A percentile compares a stretch with the other conserved stretches of the same genome.
Evolutionary conservation across 1,139 yeast species (phyloP).

Genomic region (Protomyces inouyei): DNA sequence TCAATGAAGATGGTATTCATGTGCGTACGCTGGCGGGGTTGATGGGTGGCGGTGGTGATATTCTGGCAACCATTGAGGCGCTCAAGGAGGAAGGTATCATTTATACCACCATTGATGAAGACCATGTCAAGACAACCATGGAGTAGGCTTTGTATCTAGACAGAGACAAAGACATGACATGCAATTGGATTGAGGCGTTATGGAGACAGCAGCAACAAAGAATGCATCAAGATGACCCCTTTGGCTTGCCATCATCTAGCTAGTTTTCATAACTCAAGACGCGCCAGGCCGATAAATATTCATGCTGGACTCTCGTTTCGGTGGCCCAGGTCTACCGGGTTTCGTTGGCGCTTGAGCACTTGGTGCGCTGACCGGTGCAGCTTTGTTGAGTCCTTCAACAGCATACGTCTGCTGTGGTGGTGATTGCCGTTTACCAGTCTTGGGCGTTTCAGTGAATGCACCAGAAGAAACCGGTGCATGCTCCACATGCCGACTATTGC

Average conservation of each 20-base stretch:
- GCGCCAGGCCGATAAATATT: not conserved
- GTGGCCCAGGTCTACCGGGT: not conserved
- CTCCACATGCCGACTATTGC: too few relatives aligned
- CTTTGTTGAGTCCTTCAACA: not conserved
- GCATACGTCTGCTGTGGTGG: not conserved
- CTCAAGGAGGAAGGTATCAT: slow-evolving; percentile 31
- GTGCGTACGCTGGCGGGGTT: slow-evolving; percentile 28
- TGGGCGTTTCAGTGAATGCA: not conserved
- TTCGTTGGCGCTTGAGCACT: too few relatives aligned
- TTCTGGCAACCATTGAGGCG: slow-evolving; percentile 28
- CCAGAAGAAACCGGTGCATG: too few relatives aligned
- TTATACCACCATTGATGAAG: slow-evolving; percentile 34
- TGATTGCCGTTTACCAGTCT: not conserved
- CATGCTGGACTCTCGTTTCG: not conserved
- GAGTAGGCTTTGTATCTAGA: not conserved
- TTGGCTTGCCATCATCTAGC: not conserved
- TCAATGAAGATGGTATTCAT: slow-evolving; percentile 32
- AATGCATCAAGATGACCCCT: not conserved
- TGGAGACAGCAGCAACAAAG: too few relatives aligned
- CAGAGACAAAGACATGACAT: not conserved
- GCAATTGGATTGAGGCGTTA: not conserved
- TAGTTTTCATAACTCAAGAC: not conserved
- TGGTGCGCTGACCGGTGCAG: not conserved
- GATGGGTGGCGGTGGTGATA: slow-evolving; percentile 20
- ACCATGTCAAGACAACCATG: slow-evolving; percentile 30